Percentiles rank a stretch among this genome's conserved stretches.
These are phyloP conservation scores for Pythium rhizo-oryzae DNA, from an alignment of 352 stramenopile genomes.

Conservation along the genomic window DNA sequence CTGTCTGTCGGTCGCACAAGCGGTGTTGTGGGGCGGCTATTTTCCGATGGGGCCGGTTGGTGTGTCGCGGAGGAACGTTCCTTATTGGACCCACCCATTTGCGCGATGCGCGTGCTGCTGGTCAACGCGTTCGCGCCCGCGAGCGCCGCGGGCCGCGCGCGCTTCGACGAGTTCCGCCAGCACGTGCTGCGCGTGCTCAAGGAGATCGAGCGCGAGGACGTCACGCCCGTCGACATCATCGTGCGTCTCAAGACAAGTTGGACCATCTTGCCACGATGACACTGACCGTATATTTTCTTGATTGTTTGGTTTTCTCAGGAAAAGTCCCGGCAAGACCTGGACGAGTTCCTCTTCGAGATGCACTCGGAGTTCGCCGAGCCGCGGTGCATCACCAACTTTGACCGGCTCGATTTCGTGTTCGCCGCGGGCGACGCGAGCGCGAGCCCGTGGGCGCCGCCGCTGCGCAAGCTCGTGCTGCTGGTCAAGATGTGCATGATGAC, in stretches of 20 bases:
- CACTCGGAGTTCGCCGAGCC: constrained; percentile 70
- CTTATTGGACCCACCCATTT: neutral
- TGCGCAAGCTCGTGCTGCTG: constrained; percentile 64
- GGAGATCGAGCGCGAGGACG: constrained; percentile 63
- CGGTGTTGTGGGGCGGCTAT: constrained; percentile 12
- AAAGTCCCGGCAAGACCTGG: constrained; percentile 57
- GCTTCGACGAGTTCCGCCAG: constrained; percentile 54
- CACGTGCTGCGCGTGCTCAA: constrained; percentile 51
- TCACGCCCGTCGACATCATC: constrained; percentile 62
- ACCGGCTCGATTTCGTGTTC: constrained; percentile 83
- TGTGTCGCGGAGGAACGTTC: neutral
- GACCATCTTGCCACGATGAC: neutral
- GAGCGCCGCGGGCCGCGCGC: constrained; percentile 46
- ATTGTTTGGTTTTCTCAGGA: constrained; percentile 42
- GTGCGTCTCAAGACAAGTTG: constrained; percentile 32
- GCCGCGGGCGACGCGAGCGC: constrained; percentile 69
- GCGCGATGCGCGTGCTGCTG: constrained; percentile 66
- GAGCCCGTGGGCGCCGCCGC: constrained; percentile 57
- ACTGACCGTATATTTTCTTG: neutral
- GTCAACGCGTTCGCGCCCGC: constrained; percentile 62
- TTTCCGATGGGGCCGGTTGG: constrained; percentile 15
- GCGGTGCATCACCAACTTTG: constrained; percentile 73
- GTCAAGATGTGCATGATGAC: constrained; percentile 91
- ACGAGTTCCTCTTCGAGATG: constrained; percentile 78
- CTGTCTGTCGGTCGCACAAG: too few species aligned